phyloP scores from a whole-genome alignment of 805 yeast species.

The Starmerella scarabaei region DNA sequence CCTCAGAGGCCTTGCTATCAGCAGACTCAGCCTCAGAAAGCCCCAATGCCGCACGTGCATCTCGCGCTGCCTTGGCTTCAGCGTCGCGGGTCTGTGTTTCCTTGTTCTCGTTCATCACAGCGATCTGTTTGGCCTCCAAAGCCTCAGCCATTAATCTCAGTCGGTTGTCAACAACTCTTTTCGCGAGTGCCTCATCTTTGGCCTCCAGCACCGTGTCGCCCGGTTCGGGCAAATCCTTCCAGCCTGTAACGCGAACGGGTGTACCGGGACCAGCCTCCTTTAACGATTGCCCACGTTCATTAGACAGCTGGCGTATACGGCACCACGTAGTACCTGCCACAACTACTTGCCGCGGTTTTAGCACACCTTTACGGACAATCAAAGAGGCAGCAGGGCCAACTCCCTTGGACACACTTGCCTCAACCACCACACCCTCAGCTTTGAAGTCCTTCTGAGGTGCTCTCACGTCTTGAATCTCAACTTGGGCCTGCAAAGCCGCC shows the following conservation, averaged over 20 bases:
- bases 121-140: slow-evolving; percentile 52
- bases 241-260: slow-evolving; percentile 84
- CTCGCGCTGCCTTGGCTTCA: slow-evolving; percentile 40
- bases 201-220: slow-evolving; percentile 79
- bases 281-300: slow-evolving; percentile 54
- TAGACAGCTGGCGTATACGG: slow-evolving; percentile 63
- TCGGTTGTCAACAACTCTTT: slow-evolving; percentile 58
- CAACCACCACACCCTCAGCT: slow-evolving; percentile 80
- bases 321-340: slow-evolving; percentile 84
- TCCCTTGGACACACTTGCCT: slow-evolving; percentile 68
- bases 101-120: slow-evolving; percentile 55
- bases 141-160: slow-evolving; percentile 38
- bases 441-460: slow-evolving; percentile 34
- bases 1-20: slow-evolving; percentile 20
- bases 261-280: slow-evolving; percentile 69
- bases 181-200: slow-evolving; percentile 57
- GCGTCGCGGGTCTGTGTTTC: slow-evolving; percentile 35
- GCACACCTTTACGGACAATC: slow-evolving; percentile 63
- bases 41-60: slow-evolving; percentile 50
- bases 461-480: slow-evolving; percentile 70
- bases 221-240: slow-evolving; percentile 86
- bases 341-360: slow-evolving; percentile 55
- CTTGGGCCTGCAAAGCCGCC: slow-evolving; percentile 71
- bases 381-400: slow-evolving; percentile 80
- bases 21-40: slow-evolving; percentile 38